Conservation (phyloP, 805 yeast genomes). For the Lachancea lanzarotensis region DNA sequence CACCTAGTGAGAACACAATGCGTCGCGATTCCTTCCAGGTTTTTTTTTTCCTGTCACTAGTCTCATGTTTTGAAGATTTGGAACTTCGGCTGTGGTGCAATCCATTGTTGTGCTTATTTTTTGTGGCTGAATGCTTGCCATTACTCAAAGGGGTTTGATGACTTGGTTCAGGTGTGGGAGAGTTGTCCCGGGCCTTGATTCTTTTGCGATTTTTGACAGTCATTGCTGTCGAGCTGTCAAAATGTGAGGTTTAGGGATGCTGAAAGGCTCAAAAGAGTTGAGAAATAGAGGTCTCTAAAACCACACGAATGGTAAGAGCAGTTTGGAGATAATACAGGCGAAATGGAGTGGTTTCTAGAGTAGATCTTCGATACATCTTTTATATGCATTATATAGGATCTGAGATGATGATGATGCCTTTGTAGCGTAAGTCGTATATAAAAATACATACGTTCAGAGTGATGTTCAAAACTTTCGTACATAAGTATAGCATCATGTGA, state of each 20-base stretch:
- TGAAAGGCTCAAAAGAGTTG: neutral
- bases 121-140: neutral
- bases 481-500: too few species aligned
- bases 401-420: too few species aligned
- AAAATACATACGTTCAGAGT: too few species aligned
- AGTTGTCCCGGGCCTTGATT: neutral
- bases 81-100: neutral
- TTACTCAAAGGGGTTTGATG: neutral
- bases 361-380: too few species aligned
- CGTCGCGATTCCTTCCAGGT: constrained; percentile 46
- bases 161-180: neutral
- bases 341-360: too few species aligned
- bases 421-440: too few species aligned
- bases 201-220: constrained; percentile 6
- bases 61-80: neutral
- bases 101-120: neutral
- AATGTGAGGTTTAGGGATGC: neutral
- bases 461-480: too few species aligned
- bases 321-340: too few species aligned
- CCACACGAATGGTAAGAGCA: too few species aligned
- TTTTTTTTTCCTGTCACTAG: constrained; percentile 8
- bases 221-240: neutral
- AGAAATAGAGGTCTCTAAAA: too few species aligned
- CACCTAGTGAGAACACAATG: constrained; percentile 61
- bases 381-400: too few species aligned